phyloP scores from a whole-genome alignment of 2,329 filamentous ascomycete genomes.

The Parascedosporium putredinis region DNA sequence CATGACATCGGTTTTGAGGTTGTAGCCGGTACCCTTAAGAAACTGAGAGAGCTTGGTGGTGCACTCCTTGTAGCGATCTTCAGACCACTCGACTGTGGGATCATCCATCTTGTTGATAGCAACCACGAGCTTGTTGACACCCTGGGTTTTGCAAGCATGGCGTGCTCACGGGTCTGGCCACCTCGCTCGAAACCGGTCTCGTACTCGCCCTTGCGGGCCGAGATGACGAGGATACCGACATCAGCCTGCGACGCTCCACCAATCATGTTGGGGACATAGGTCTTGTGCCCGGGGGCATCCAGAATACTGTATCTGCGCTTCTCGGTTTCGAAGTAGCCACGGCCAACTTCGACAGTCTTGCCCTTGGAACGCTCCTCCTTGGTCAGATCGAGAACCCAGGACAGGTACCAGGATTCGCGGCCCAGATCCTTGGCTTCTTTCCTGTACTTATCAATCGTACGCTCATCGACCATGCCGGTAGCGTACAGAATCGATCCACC shows the following conservation, averaged over 20 bases:
- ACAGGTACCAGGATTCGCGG: slow-evolving; percentile 97
- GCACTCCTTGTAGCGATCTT: slow-evolving; percentile 88
- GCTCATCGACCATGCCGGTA: slow-evolving; percentile 98
- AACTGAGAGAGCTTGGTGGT: slow-evolving; percentile 78
- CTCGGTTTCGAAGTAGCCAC: slow-evolving; percentile 93
- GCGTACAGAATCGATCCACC: slow-evolving; percentile 87
- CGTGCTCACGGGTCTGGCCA: slow-evolving; percentile 94
- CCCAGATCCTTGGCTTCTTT: slow-evolving; percentile 91
- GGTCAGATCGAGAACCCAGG: slow-evolving; percentile 94
- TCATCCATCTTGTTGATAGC: slow-evolving; percentile 99
- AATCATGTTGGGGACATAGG: slow-evolving; percentile 97
- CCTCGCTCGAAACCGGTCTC: slow-evolving; percentile 96
- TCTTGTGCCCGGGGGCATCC: slow-evolving; percentile 96
- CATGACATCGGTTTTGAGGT: slow-evolving; percentile 81
- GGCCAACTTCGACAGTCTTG: slow-evolving; percentile 95
- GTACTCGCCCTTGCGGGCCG: slow-evolving; percentile 94
- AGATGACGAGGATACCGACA: slow-evolving; percentile 91
- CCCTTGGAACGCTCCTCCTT: slow-evolving; percentile 94
- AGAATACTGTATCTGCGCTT: slow-evolving; percentile 94
- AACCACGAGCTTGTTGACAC: slow-evolving; percentile 91
- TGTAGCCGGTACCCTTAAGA: slow-evolving; percentile 87
- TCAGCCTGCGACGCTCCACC: slow-evolving; percentile 88
- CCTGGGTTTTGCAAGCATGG: slow-evolving; percentile 97
- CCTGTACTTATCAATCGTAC: slow-evolving; percentile 97
- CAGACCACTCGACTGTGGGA: slow-evolving; percentile 87